Conservation (phyloP, 331 rosid genomes). For the Malus hybrid region DNA sequence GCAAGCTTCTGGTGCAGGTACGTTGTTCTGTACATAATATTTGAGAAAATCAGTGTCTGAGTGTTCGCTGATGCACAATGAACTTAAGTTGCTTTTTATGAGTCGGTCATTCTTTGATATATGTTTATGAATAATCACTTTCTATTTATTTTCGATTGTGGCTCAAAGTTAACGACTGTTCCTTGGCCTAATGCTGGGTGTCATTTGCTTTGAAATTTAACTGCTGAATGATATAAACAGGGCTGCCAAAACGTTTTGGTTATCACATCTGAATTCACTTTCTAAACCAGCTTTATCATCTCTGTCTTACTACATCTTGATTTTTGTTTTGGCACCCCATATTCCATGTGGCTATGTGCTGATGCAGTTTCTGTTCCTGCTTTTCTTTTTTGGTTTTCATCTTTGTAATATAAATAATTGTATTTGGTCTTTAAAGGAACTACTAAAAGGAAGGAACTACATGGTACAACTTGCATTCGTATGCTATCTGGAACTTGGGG, state of each 20-base stretch:
- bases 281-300: background rate
- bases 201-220: background rate
- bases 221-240: background rate
- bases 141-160: background rate
- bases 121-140: background rate
- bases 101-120: background rate
- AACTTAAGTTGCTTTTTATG: background rate
- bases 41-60: background rate
- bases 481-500: constrained; percentile 70
- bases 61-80: background rate
- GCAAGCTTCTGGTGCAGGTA: constrained; percentile 61
- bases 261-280: background rate
- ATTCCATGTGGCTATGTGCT: constrained; percentile 6
- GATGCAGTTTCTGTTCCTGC: constrained; percentile 8
- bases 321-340: background rate
- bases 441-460: constrained; percentile 87
- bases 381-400: background rate
- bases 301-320: background rate
- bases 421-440: constrained; percentile 56
- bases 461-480: constrained; percentile 50
- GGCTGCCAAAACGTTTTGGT: background rate
- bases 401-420: background rate
- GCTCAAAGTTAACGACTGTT: background rate
- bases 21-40: background rate
- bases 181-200: background rate